Evolutionary conservation across 1,139 yeast species (phyloP), one percentile per base, ranked within the genome.

Genomic region (Kurtzmaniella quercitrusa): DNA sequence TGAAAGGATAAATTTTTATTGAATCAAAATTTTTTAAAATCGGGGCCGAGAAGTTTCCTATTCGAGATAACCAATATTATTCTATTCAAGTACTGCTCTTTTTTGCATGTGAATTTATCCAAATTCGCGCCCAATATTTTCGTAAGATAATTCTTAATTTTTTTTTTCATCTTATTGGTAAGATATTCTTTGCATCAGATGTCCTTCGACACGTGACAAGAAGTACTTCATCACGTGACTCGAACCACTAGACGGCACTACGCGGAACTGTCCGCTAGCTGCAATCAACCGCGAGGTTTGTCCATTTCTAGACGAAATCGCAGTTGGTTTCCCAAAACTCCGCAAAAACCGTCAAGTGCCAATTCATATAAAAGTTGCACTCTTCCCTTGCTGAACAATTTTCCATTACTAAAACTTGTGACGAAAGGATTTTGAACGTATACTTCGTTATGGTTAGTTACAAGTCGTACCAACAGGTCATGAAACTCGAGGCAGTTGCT

Each of bases 401-500:
- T 27, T 27, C 31, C 31, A 27, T 27, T 27, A n/a, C 31, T 7
- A 7, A 27, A 7, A 27, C 31, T 27, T 27, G 31, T 27, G 14
- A 27, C 5, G 31, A 27, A 7, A 7, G 31, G 10, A 6, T 27
- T 6, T 12, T 11, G 14, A 10, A 27, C 12, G n/a, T 10, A 27
- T 27, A 5, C 10, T 27, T 27, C 31, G 14, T 11, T 10, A 27
- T 27, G 31, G 33, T 41, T 19, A 37, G 41, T 6, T 73, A 73
- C 60, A 72, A 66, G 53, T 47, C 60, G 21, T 73, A 72, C 51
- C 78, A 73, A 52, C 73, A 72, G 53, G 74, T 72, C 43, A 54
- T 72, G 43, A 63, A 66, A 41, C 48, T 39, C 41, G 42, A 39
- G 43, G 45, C 34, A 47, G 49, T 27, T 15, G 41, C 25, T 41